A percentile compares a stretch with the other conserved stretches of the same genome.
Conservation (phyloP, 257 asterid species). For the Osmanthus fragrans region DNA sequence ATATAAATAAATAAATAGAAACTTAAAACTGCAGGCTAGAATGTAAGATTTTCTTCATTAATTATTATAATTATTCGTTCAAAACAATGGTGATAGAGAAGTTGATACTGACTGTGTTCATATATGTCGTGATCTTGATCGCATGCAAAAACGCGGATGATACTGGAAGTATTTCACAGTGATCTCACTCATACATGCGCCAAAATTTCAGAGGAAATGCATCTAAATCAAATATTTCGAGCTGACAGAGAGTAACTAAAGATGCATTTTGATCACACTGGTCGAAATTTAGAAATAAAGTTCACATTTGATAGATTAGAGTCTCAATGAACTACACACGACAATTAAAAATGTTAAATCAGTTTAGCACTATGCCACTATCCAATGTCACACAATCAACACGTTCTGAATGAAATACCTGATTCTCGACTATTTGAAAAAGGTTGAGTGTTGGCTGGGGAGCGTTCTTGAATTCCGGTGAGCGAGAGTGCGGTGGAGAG, state of each 20-base stretch:
- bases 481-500: conserved; percentile 1
- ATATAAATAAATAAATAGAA: neutral
- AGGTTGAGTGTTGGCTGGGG: neutral
- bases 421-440: neutral
- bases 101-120: neutral
- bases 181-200: neutral
- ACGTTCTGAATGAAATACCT: neutral
- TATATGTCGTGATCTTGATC: neutral
- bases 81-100: conserved; percentile 23
- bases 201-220: neutral
- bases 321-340: neutral
- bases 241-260: neutral
- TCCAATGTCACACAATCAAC: neutral
- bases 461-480: conserved; percentile 6
- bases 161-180: neutral
- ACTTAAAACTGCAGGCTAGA: conserved; percentile 13
- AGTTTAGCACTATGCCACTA: neutral
- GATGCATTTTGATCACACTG: neutral
- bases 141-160: neutral
- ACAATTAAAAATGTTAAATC: too few relatives aligned
- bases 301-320: too few relatives aligned
- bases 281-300: too few relatives aligned
- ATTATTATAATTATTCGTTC: conserved; percentile 23
- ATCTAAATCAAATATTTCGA: neutral
- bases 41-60: conserved; percentile 11